Percentiles rank a stretch among this genome's conserved stretches.
phyloP scores from a whole-genome alignment of 805 yeast species.

The Yarrowia sp. region DNA sequence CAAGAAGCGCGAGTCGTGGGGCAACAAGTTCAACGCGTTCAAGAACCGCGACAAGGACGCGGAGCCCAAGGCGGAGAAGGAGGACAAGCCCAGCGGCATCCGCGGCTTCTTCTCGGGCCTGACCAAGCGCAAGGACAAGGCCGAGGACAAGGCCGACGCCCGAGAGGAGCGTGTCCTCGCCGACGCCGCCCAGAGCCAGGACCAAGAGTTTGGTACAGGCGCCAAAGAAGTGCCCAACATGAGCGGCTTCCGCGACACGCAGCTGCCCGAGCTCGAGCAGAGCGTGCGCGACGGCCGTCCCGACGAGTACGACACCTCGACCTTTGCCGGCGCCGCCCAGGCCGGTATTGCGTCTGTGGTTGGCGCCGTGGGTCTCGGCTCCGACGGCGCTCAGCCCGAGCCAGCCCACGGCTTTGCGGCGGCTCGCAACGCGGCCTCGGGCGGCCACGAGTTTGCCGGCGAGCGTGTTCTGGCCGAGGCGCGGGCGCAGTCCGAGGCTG shows the following conservation, averaged over 20 bases:
- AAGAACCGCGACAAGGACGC: conserved; percentile 1
- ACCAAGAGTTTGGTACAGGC: neutral
- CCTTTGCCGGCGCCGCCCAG: neutral
- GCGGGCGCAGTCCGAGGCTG: neutral
- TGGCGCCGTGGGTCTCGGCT: neutral
- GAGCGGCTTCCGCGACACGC: neutral
- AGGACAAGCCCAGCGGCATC: conserved; percentile 5
- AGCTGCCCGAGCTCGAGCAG: neutral
- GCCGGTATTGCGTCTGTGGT: neutral
- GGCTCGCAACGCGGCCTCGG: neutral
- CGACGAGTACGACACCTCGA: conserved; percentile 1
- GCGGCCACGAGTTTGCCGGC: conserved; percentile 5
- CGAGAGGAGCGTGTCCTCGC: neutral
- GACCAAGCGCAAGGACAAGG: neutral
- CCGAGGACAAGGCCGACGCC: too few relatives aligned
- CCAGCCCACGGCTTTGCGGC: conserved; percentile 14
- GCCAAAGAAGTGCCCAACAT: conserved; percentile 11
- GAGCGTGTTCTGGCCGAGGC: neutral
- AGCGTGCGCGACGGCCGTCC: conserved; percentile 5
- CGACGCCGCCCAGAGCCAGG: neutral
- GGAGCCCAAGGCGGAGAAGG: neutral
- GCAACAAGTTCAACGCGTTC: conserved; percentile 13
- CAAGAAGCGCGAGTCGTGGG: conserved; percentile 13
- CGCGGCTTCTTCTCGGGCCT: conserved; percentile 12
- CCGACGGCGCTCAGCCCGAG: conserved; percentile 1